A percentile compares a stretch with the other conserved stretches of the same genome.
phyloP scores from a whole-genome alignment of 306 rosid species.

The Casuarina cunninghamiana region DNA sequence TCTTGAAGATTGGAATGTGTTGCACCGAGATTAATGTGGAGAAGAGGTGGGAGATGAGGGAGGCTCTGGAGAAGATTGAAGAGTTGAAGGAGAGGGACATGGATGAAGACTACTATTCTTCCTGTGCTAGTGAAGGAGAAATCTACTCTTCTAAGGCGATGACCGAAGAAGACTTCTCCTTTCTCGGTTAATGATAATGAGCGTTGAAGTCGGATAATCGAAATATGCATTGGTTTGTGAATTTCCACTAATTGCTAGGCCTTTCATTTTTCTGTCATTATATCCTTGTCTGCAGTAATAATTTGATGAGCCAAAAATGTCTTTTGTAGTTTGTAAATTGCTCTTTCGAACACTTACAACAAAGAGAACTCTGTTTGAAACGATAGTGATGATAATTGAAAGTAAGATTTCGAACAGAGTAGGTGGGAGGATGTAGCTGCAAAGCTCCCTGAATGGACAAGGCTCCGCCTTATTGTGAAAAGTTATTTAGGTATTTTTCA shows the following conservation, averaged over 20 bases:
- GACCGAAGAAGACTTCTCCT: conserved; percentile 59
- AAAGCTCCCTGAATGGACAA: not conserved
- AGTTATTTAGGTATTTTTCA: not conserved
- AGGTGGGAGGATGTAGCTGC: too few relatives aligned
- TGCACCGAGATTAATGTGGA: conserved; percentile 59
- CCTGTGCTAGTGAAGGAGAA: conserved; percentile 43
- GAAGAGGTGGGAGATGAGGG: conserved; percentile 58
- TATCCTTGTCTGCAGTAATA: not conserved
- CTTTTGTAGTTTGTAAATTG: not conserved
- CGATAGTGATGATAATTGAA: too few relatives aligned
- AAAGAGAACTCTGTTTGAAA: not conserved
- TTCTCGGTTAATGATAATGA: conserved; percentile 25
- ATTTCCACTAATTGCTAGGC: not conserved
- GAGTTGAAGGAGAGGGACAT: conserved; percentile 56
- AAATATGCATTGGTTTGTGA: too few relatives aligned
- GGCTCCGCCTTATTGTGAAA: not conserved
- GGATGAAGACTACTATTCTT: conserved; percentile 41
- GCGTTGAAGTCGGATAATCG: too few relatives aligned
- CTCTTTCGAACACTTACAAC: too few relatives aligned
- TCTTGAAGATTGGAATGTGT: conserved; percentile 67
- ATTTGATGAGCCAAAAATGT: not conserved
- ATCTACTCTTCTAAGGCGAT: conserved; percentile 39
- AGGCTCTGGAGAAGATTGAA: conserved; percentile 56
- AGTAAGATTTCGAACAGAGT: too few relatives aligned
- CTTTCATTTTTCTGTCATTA: not conserved